Conservation (phyloP, 2,329 filamentous ascomycete species). For the Nothophaeocryptopus gaeumannii region DNA sequence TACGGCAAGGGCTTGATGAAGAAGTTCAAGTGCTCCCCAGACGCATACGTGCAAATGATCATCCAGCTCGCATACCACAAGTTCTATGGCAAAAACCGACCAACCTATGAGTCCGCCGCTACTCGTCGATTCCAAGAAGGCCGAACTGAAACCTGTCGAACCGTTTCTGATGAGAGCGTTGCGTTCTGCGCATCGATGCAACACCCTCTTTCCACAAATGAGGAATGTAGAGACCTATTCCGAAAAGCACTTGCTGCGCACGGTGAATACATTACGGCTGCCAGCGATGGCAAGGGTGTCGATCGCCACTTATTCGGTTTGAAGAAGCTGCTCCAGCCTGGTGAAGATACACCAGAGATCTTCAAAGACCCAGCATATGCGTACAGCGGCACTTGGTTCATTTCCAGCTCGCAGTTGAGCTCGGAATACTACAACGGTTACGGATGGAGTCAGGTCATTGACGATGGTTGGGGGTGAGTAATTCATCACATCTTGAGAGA, state of each 20-base stretch:
- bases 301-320: constrained; percentile 96
- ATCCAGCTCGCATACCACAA: constrained; percentile 98
- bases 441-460: constrained; percentile 96
- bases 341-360: constrained; percentile 76
- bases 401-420: constrained; percentile 85
- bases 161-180: constrained; percentile 84
- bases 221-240: constrained; percentile 71
- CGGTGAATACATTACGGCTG: constrained; percentile 84
- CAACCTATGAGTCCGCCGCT: constrained; percentile 94
- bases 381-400: constrained; percentile 85
- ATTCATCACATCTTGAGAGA: background rate
- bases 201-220: constrained; percentile 62
- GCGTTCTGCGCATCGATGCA: constrained; percentile 86
- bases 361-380: constrained; percentile 82
- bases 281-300: constrained; percentile 87
- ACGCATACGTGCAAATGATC: constrained; percentile 97
- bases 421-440: constrained; percentile 99
- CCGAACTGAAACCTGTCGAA: constrained; percentile 91
- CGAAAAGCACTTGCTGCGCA: constrained; percentile 77
- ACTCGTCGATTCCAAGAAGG: constrained; percentile 94
- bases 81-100: constrained; percentile 97
- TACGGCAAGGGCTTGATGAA: constrained; percentile 99
- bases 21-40: constrained; percentile 97
- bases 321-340: constrained; percentile 80
- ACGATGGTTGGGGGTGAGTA: constrained; percentile 76